Evolutionary conservation across 108 stramenopile genomes (phyloP).

Genomic region (Epipyxis sp.): DNA sequence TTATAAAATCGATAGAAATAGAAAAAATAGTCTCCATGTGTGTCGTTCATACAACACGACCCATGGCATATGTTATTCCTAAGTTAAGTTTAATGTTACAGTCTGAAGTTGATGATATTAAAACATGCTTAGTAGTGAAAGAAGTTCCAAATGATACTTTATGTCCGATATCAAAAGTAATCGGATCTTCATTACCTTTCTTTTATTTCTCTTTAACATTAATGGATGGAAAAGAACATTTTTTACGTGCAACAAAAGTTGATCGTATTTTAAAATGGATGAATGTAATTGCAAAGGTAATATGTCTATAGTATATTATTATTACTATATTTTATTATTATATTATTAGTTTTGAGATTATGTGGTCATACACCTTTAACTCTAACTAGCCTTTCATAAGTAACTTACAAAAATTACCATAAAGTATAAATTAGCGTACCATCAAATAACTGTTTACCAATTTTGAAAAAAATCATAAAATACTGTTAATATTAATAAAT

Average conservation of each 20-base stretch:
- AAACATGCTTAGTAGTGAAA: too few relatives aligned
- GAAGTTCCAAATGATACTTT: too few relatives aligned
- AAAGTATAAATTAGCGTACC: too few relatives aligned
- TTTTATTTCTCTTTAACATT: background rate
- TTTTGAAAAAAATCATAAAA: too few relatives aligned
- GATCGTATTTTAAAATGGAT: conserved; percentile 17
- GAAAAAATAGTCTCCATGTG: conserved; percentile 3
- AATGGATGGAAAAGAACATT: conserved; percentile 9
- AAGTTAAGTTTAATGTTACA: background rate
- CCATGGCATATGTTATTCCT: background rate
- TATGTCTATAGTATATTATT: background rate
- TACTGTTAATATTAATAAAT: too few relatives aligned
- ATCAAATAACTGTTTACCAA: too few relatives aligned
- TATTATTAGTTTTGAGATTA: too few relatives aligned
- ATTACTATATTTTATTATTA: background rate
- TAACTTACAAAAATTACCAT: too few relatives aligned
- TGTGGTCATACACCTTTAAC: too few relatives aligned
- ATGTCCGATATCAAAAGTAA: background rate
- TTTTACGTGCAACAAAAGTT: background rate
- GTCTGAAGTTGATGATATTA: background rate
- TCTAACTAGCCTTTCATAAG: too few relatives aligned
- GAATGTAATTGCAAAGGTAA: conserved; percentile 1
- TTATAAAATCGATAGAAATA: conserved; percentile 10
- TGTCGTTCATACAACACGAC: background rate
- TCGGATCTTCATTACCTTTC: background rate